These are phyloP conservation scores for Plenodomus biglobosus DNA, from an alignment of 2,329 filamentous ascomycete genomes.

Conservation along the genomic window DNA sequence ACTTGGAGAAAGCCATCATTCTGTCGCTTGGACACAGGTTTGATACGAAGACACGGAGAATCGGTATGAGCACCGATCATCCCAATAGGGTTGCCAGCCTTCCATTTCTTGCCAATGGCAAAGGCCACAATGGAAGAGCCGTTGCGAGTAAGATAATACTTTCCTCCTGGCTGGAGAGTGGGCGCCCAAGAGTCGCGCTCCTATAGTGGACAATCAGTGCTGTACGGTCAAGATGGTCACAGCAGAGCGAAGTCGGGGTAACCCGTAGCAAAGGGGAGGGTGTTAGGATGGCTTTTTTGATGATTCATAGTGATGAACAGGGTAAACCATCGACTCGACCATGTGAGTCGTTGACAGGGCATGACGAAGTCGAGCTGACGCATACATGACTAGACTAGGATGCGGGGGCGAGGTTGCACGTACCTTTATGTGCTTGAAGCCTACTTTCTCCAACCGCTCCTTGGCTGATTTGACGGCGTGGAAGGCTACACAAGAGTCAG, in stretches of 20 bases:
- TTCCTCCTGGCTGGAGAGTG: conserved; percentile 78
- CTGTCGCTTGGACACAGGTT: conserved; percentile 89
- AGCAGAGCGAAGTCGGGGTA: no score
- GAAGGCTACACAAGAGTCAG: conserved; percentile 66
- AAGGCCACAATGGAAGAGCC: conserved; percentile 90
- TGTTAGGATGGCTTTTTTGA: no score
- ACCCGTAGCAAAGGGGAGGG: no score
- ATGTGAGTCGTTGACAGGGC: background rate
- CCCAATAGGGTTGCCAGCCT: conserved; percentile 82
- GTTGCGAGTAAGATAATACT: conserved; percentile 96
- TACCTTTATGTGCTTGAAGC: conserved; percentile 81
- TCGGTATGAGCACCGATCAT: conserved; percentile 98
- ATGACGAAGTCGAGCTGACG: background rate
- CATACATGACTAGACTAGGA: background rate
- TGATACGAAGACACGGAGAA: conserved; percentile 86
- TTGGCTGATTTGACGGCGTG: conserved; percentile 85
- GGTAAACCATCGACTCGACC: no score
- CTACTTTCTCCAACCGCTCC: conserved; percentile 74
- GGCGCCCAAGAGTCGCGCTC: conserved; percentile 89
- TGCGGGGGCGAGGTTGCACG: background rate
- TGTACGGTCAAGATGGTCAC: background rate
- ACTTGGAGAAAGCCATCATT: conserved; percentile 88
- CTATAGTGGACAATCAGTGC: conserved; percentile 37
- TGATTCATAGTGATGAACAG: no score
- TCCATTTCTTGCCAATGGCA: conserved; percentile 87